These are phyloP conservation scores for Exophiala xenobiotica DNA, from an alignment of 2,329 filamentous ascomycete species.

Conservation along the genomic window DNA sequence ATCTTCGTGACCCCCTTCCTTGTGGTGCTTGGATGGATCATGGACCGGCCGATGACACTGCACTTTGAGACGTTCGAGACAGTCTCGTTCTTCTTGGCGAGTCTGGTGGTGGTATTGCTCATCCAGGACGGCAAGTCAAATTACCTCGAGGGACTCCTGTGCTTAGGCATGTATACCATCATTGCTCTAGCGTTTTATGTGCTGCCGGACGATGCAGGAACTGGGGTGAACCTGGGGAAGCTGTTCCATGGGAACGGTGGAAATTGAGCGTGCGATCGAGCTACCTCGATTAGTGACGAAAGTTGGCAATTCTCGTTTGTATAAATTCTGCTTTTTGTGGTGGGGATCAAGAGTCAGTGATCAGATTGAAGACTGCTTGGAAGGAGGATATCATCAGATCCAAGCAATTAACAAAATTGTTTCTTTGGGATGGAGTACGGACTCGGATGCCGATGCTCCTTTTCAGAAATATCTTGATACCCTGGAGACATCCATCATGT, in stretches of 20 bases:
- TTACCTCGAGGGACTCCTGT: slow-evolving; percentile 78
- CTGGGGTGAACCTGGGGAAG: slow-evolving; percentile 10
- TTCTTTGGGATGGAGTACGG: no score
- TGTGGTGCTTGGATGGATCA: slow-evolving; percentile 77
- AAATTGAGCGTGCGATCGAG: no score
- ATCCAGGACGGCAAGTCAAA: slow-evolving; percentile 82
- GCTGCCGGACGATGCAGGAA: slow-evolving; percentile 43
- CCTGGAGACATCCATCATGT: no score
- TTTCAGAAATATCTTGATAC: no score
- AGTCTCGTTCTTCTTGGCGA: slow-evolving; percentile 72
- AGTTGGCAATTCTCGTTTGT: no score
- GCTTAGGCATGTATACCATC: slow-evolving; percentile 53
- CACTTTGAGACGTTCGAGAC: slow-evolving; percentile 81
- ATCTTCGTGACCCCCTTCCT: slow-evolving; percentile 77
- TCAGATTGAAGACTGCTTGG: no score
- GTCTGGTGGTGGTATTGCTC: slow-evolving; percentile 69
- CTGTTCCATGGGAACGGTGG: slow-evolving; percentile 23
- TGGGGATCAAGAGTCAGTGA: no score
- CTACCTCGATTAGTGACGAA: no score
- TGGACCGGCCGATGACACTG: slow-evolving; percentile 70
- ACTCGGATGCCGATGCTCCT: no score
- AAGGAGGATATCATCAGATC: no score
- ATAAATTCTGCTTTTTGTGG: no score
- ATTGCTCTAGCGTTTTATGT: slow-evolving; percentile 51
- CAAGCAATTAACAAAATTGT: no score